These are phyloP conservation scores for Datisca glomerata DNA, from an alignment of 306 rosid genomes.

Conservation along the genomic window DNA sequence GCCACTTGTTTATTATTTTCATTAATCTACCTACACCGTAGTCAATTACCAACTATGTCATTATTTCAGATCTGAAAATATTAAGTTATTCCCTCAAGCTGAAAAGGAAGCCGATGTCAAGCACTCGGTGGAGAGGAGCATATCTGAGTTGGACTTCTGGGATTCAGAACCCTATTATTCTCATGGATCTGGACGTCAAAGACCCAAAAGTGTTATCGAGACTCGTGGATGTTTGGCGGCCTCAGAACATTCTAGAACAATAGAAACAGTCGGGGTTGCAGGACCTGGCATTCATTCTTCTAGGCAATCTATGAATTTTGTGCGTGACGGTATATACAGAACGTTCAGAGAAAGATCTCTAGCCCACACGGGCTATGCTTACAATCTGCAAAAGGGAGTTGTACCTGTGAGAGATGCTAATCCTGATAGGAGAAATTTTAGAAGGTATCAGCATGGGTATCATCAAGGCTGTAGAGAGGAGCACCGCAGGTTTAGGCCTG, in stretches of 20 bases:
- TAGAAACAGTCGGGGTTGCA: constrained; percentile 7
- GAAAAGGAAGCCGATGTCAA: too few relatives aligned
- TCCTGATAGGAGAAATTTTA: constrained; percentile 24
- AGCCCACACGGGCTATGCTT: constrained; percentile 5
- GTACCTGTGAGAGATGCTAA: constrained; percentile 14
- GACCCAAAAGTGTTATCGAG: constrained; percentile 18
- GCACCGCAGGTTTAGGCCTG: too few relatives aligned
- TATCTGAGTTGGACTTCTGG: too few relatives aligned
- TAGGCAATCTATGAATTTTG: constrained; percentile 13
- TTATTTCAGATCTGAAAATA: constrained; percentile 14
- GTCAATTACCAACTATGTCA: not conserved
- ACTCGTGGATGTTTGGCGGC: constrained; percentile 12
- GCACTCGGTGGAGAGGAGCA: too few relatives aligned
- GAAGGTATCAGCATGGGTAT: constrained; percentile 22
- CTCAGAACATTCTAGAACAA: constrained; percentile 6
- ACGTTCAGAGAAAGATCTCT: constrained; percentile 24
- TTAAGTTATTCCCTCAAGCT: constrained; percentile 8
- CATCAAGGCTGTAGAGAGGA: too few relatives aligned
- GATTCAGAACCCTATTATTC: too few relatives aligned
- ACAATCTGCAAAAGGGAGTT: constrained; percentile 14
- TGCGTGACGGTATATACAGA: constrained; percentile 12
- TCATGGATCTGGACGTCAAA: too few relatives aligned
- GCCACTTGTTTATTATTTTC: not conserved
- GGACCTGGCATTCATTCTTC: constrained; percentile 13
- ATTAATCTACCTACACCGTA: not conserved